phyloP scores from a whole-genome alignment of 257 asterid species.

The Plantago elongata region DNA sequence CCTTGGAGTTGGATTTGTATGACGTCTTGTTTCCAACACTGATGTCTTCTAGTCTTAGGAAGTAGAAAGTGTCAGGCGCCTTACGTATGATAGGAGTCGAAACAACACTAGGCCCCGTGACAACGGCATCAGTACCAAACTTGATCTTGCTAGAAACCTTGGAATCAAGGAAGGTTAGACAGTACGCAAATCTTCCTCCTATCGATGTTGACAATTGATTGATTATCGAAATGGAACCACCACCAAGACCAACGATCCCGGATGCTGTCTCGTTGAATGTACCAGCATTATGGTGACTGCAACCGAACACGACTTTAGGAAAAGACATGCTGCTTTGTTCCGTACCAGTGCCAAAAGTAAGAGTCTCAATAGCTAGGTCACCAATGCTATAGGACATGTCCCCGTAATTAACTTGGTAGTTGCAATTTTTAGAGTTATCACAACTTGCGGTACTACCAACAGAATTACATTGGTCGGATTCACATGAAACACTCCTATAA shows the following conservation, averaged over 20 bases:
- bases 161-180: constrained; percentile 21
- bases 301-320: constrained; percentile 43
- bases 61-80: constrained; percentile 29
- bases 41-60: constrained; percentile 32
- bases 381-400: constrained; percentile 33
- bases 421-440: constrained; percentile 18
- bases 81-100: constrained; percentile 36
- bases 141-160: constrained; percentile 33
- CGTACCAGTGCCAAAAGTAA: constrained; percentile 26
- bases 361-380: constrained; percentile 37
- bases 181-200: constrained; percentile 43
- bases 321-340: constrained; percentile 20
- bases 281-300: constrained; percentile 39
- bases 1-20: background rate
- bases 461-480: constrained; percentile 19
- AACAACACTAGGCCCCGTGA: constrained; percentile 24
- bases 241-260: constrained; percentile 56
- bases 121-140: constrained; percentile 35
- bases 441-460: constrained; percentile 4
- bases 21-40: constrained; percentile 26
- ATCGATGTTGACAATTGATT: constrained; percentile 28
- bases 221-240: constrained; percentile 38
- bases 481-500: constrained; percentile 27
- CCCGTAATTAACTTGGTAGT: constrained; percentile 28
- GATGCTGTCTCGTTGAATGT: constrained; percentile 21